phyloP scores from a whole-genome alignment of 2,329 filamentous ascomycete species.

The Colletotrichum viniferum region DNA sequence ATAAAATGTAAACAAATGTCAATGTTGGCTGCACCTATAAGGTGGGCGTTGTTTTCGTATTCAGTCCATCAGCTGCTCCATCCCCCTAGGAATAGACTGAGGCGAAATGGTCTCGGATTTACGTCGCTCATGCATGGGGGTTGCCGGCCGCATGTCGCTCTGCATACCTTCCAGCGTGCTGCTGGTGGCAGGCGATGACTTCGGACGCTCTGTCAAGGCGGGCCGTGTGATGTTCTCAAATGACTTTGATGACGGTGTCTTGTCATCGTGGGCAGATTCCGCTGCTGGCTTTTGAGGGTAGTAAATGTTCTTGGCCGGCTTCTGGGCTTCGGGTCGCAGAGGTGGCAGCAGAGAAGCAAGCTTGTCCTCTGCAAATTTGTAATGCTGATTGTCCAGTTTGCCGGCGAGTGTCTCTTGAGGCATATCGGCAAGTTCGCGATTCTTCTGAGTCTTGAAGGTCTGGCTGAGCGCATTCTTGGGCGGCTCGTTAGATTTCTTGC shows the following conservation, averaged over 20 bases:
- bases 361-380: conserved; percentile 25
- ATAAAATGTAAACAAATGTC: background rate
- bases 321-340: conserved; percentile 26
- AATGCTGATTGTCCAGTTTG: conserved; percentile 23
- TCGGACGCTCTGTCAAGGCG: conserved; percentile 12
- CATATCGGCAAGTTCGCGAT: conserved; percentile 26
- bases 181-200: conserved; percentile 8
- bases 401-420: conserved; percentile 30
- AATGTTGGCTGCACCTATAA: background rate
- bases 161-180: background rate
- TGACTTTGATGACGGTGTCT: background rate
- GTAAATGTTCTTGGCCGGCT: conserved; percentile 22
- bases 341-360: conserved; percentile 23
- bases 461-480: conserved; percentile 44
- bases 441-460: conserved; percentile 50
- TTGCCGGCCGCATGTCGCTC: conserved; percentile 1
- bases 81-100: conserved; percentile 42
- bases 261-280: background rate
- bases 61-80: conserved; percentile 42
- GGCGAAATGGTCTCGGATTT: conserved; percentile 47
- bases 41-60: background rate
- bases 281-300: conserved; percentile 5
- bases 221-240: background rate
- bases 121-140: conserved; percentile 8
- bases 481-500: conserved; percentile 36